Base-by-base conservation (phyloP, 352 stramenopile genomes). In the Hyaloperonospora arabidopsidis region DNA sequence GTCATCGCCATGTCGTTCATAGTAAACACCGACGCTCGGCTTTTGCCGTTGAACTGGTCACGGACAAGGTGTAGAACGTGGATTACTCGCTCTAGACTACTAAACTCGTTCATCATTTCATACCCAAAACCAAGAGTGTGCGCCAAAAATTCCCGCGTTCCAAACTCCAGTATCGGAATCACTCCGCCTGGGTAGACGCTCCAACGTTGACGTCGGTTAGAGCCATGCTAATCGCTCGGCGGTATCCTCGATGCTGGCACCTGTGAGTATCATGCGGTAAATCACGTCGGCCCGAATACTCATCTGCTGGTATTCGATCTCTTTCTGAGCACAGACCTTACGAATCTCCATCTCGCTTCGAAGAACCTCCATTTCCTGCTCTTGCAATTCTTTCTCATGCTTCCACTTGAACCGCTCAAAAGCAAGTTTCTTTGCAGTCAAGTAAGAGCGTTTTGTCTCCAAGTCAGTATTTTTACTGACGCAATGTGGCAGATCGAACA, bases 341-440 rank as follows among this genome's bases (percentile, higher is more conserved):
- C 60, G 49, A 11, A 43, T 50, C 41, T 67, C 18, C 54, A 67
- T 63, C 35, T 67, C 60, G 34, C 40, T 46, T 19, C 50, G 60
- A 11, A 67, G 39, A 25, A 63, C 10, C 6, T 58, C 23, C 22
- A 63, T 10, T 21, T 63, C 49, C 21, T 53, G 32, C 19, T 63
- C 46, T 22, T 63, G 55, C 17, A 63, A 39, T 17, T 67, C 45
- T 15, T 44, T 52, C 39, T 59, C 59, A n/a, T 23, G 11, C 0
- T 44, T 35, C 45, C 45, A 63, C 39, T 58, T 58, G 15, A 59
- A 35, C 50, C 63, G 54, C 47, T 32, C 25, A 32, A 32, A 32
- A 32, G 25, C 25, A 32, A 32, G 25, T 32, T 32, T 32, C 25
- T 32, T 32, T 10, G 25, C 25, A 8, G 4, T 32, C 25, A 32